These are phyloP conservation scores for Alternaria ethzedia DNA, from an alignment of 2,329 filamentous ascomycete species.

Conservation along the genomic window DNA sequence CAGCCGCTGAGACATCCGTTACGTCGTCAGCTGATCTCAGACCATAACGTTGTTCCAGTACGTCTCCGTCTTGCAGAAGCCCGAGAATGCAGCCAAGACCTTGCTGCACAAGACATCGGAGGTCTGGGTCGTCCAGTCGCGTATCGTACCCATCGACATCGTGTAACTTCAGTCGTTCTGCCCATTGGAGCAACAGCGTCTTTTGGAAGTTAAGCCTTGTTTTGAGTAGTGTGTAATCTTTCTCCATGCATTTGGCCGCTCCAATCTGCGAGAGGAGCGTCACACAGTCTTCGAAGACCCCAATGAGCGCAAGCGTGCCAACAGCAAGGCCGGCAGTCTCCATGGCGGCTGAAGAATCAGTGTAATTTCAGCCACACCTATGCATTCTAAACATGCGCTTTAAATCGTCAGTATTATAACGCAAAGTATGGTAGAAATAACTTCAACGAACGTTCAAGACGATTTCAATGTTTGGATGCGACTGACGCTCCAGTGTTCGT, in stretches of 20 bases:
- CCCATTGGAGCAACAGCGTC: not conserved
- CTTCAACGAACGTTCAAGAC: too few relatives aligned
- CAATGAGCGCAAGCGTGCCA: not conserved
- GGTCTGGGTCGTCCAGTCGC: not conserved
- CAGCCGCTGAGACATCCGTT: not conserved
- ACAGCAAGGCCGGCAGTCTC: not conserved
- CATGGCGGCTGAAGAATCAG: not conserved
- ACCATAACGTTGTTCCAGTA: not conserved
- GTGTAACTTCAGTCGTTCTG: not conserved
- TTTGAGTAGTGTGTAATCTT: not conserved
- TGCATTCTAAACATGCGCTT: too few relatives aligned
- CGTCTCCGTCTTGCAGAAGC: not conserved
- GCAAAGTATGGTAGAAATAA: too few relatives aligned
- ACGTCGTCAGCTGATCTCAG: not conserved
- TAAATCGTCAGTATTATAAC: too few relatives aligned
- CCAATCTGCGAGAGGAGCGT: not conserved
- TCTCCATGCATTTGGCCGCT: not conserved
- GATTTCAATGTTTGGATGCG: too few relatives aligned
- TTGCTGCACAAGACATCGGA: not conserved
- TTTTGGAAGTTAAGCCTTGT: not conserved
- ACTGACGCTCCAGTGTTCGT: too few relatives aligned
- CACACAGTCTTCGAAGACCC: not conserved
- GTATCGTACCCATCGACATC: not conserved
- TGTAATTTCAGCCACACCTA: too few relatives aligned
- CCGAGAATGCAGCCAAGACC: not conserved